phyloP scores from a whole-genome alignment of 176 grass and related monocot species.

The Carex myosuroides region DNA sequence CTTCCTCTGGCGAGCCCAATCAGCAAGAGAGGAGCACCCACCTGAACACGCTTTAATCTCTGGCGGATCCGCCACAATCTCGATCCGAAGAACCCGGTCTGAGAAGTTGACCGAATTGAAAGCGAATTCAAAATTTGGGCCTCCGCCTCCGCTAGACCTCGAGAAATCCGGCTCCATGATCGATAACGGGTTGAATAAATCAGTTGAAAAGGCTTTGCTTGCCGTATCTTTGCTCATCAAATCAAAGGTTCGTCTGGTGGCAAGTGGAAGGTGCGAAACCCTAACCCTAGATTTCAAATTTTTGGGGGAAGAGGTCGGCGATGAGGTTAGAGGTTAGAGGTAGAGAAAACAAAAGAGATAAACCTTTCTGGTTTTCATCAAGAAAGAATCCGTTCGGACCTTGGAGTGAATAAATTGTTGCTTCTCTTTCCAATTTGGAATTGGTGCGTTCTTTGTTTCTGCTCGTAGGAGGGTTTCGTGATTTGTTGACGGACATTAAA shows the following conservation, averaged over 20 bases:
- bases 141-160: slow-evolving; percentile 32
- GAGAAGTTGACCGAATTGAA: slow-evolving; percentile 93
- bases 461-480: not conserved
- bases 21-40: slow-evolving; percentile 35
- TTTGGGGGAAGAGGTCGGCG: not conserved
- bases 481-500: not conserved
- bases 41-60: slow-evolving; percentile 16
- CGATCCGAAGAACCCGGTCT: slow-evolving; percentile 67
- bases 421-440: not conserved
- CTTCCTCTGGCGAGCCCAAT: slow-evolving; percentile 61
- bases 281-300: slow-evolving; percentile 6
- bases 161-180: slow-evolving; percentile 73
- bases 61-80: slow-evolving; percentile 45
- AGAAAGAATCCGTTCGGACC: not conserved
- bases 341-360: not conserved
- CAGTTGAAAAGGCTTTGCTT: not conserved
- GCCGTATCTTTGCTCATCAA: slow-evolving; percentile 14
- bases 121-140: slow-evolving; percentile 65
- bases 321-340: not conserved
- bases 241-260: not conserved
- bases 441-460: not conserved
- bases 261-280: not conserved
- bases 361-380: not conserved
- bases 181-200: slow-evolving; percentile 7
- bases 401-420: not conserved